These are phyloP conservation scores for Sphagnum magellanicum DNA, from an alignment of 228 moss, liverwort and hornwort species.

Conservation along the genomic window DNA sequence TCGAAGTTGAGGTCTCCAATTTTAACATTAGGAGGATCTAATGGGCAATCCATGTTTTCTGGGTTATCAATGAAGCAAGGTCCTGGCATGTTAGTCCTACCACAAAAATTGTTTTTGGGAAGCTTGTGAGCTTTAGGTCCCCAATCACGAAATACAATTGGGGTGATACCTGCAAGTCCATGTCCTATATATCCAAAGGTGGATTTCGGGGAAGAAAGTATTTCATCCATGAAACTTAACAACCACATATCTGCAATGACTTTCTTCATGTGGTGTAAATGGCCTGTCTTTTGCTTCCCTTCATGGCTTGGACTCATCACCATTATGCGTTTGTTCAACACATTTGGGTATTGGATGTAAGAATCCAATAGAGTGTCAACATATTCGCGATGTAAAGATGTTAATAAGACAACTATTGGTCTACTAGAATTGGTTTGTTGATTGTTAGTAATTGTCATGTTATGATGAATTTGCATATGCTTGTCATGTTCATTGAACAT, in stretches of 20 bases:
- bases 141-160: slow-evolving; percentile 26
- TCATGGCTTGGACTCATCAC: slow-evolving; percentile 35
- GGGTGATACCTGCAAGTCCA: slow-evolving; percentile 41
- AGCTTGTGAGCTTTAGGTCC: slow-evolving; percentile 12
- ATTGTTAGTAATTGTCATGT: too few relatives aligned
- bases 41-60: slow-evolving; percentile 23
- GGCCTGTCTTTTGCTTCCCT: slow-evolving; percentile 22
- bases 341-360: slow-evolving; percentile 6
- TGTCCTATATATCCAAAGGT: slow-evolving; percentile 45
- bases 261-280: slow-evolving; percentile 21
- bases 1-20: slow-evolving; percentile 17
- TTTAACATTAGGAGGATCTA: slow-evolving; percentile 12
- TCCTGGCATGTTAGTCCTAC: slow-evolving; percentile 32
- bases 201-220: slow-evolving; percentile 36
- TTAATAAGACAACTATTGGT: slow-evolving; percentile 13
- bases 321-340: slow-evolving; percentile 5
- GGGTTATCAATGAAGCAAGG: slow-evolving; percentile 54
- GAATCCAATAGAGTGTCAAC: slow-evolving; percentile 16
- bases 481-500: not conserved
- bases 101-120: slow-evolving; percentile 21
- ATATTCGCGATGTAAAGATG: slow-evolving; percentile 27
- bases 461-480: too few relatives aligned
- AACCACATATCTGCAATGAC: slow-evolving; percentile 56
- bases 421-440: too few relatives aligned
- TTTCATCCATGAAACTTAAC: slow-evolving; percentile 36